Conservation (phyloP, 257 asterid species). For the Gynochthodes officinalis region DNA sequence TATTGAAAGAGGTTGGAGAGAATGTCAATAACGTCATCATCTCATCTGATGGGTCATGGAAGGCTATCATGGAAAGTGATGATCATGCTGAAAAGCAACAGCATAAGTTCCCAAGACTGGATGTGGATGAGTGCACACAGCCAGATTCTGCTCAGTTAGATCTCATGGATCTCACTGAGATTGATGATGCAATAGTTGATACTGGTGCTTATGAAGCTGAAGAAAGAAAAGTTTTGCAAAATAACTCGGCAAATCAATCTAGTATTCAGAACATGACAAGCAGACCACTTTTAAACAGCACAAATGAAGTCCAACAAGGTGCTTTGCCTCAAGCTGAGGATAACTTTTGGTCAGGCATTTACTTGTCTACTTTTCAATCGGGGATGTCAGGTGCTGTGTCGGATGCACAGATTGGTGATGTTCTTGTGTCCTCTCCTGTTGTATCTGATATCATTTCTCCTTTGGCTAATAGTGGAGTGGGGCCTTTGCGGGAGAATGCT, state of each 20-base stretch:
- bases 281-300: constrained; percentile 13
- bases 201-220: constrained; percentile 25
- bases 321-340: constrained; percentile 19
- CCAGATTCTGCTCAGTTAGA: constrained; percentile 28
- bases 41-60: constrained; percentile 87
- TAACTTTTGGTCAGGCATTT: constrained; percentile 54
- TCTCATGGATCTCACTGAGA: constrained; percentile 59
- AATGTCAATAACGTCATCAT: constrained; percentile 46
- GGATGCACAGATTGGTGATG: constrained; percentile 24
- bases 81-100: constrained; percentile 38
- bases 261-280: constrained; percentile 15
- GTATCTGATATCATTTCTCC: constrained; percentile 25
- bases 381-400: constrained; percentile 31
- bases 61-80: constrained; percentile 43
- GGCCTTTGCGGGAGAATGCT: constrained; percentile 27
- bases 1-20: constrained; percentile 67
- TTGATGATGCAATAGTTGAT: constrained; percentile 41
- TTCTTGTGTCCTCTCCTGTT: constrained; percentile 26
- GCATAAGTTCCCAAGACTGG: constrained; percentile 28
- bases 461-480: constrained; percentile 26
- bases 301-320: constrained; percentile 31
- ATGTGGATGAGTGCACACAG: constrained; percentile 30
- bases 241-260: constrained; percentile 23
- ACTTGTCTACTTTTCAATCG: constrained; percentile 35
- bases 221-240: constrained; percentile 37